phyloP scores from a whole-genome alignment of 352 stramenopile genomes.

The Globisporangium rhizosaccharum region DNA sequence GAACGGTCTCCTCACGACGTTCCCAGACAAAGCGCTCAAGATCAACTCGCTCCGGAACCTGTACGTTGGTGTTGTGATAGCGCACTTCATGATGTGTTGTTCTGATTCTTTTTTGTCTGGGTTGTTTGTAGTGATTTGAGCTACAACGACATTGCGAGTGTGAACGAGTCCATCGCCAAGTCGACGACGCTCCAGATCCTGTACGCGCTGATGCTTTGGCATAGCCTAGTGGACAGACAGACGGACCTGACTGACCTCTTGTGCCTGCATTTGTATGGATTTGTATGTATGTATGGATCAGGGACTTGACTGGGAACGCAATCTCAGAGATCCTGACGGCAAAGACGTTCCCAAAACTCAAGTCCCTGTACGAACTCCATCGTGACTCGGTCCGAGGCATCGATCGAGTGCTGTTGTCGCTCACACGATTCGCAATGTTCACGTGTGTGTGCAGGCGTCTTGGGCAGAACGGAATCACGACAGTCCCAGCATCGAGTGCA shows the following conservation, averaged over 20 bases:
- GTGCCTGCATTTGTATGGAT: neutral
- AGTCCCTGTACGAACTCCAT: neutral
- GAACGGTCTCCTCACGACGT: slow-evolving; percentile 3
- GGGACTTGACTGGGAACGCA: slow-evolving; percentile 1
- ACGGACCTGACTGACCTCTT: neutral
- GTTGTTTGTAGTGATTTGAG: neutral
- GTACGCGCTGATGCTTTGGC: neutral
- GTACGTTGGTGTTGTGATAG: neutral
- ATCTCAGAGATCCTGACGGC: neutral
- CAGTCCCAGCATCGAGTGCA: neutral
- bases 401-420: neutral
- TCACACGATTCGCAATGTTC: neutral
- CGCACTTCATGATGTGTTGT: neutral
- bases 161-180: slow-evolving; percentile 3
- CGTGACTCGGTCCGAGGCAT: neutral
- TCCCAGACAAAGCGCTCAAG: slow-evolving; percentile 4
- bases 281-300: neutral
- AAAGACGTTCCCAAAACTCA: slow-evolving; percentile 2
- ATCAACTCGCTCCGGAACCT: slow-evolving; percentile 2
- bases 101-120: neutral
- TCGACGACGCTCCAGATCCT: neutral
- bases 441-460: neutral
- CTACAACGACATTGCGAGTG: slow-evolving; percentile 2
- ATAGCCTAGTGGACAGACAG: no score
- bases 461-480: slow-evolving; percentile 1